Conservation (phyloP, 176 grass and related monocot genomes). For the Avena atlantica region DNA sequence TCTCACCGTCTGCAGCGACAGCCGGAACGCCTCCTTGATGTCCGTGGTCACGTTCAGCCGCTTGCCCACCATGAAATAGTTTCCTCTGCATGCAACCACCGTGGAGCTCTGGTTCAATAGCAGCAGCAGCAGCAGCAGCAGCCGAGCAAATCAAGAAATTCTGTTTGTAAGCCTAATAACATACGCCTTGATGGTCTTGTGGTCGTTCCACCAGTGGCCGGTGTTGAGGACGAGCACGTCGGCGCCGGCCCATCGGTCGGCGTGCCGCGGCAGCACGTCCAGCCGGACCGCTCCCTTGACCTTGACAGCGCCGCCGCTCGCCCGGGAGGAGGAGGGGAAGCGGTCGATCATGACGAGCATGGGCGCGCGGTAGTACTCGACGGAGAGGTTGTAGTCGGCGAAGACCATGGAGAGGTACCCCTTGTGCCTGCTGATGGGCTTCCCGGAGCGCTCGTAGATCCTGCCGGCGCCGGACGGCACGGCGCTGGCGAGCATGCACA, state of each 20-base stretch:
- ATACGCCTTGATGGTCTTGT: constrained; percentile 47
- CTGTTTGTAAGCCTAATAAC: neutral
- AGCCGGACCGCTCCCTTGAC: constrained; percentile 34
- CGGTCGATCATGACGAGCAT: constrained; percentile 54
- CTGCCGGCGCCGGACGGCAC: neutral
- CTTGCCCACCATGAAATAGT: constrained; percentile 50
- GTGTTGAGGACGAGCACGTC: constrained; percentile 57
- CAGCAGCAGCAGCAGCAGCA: too few relatives aligned
- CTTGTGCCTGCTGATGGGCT: constrained; percentile 52
- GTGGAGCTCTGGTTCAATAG: neutral
- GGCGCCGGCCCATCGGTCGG: constrained; percentile 36
- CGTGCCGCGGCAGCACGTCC: constrained; percentile 38
- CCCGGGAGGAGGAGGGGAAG: neutral
- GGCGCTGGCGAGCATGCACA: constrained; percentile 50
- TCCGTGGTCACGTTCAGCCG: constrained; percentile 38
- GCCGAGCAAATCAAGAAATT: neutral
- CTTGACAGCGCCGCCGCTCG: neutral
- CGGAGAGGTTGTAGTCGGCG: constrained; percentile 36
- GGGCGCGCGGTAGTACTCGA: constrained; percentile 54
- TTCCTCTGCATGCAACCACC: constrained; percentile 51
- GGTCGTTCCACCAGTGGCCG: constrained; percentile 56
- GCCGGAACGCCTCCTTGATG: constrained; percentile 43
- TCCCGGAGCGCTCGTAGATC: constrained; percentile 47
- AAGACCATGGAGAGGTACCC: constrained; percentile 55
- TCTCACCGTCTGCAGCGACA: constrained; percentile 38